Evolutionary conservation across 2,329 filamentous ascomycete species (phyloP), one percentile per base, ranked within the genome.

Genomic region (Pseudocercospora eumusae): DNA sequence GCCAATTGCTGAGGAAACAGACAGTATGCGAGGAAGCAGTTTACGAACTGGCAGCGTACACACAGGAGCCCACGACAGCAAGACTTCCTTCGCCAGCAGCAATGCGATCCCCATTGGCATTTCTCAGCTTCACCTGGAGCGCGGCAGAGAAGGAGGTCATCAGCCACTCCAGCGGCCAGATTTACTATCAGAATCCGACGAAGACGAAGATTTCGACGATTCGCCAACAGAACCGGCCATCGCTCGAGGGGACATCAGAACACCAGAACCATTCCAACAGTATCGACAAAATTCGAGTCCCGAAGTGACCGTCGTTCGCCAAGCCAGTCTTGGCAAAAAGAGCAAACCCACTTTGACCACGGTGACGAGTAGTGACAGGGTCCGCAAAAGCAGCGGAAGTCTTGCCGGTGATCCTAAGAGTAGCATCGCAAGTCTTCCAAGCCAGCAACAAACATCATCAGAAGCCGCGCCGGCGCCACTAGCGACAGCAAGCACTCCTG

Each of bases 1-100:
- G 31, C 80, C 80, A 2, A 82, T 82, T 55, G 76, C 73, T 3
- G 80, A 82, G 70, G 80, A 82, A 64, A 75, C 77, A 5, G 79
- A 80, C 56, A 77, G 73, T n/a, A 72, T 76, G 64, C 56, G 65
- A 20, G 64, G 69, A 11, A 71, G 68, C 60, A 54, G 52, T 40
- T 42, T 62, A 18, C 61, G 68, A 25, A 65, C 65, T 18, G 67
- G 69, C 52, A 71, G 68, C 57, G 65, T 66, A 3, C 68, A 69
- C n/a, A 66, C 65, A 9, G 66, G 59, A 10, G 66, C 62, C 31
- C 69, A 67, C 58, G 66, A 68, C 25, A 72, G 70, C 62, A 70
- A 69, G 49, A 76, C 74, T 11, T 81, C 80, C 0, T 81, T 77
- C 60, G 79, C 80, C 18, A 82, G 80, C 23, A 82, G 79, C 64